phyloP scores from a whole-genome alignment of 176 grass and related monocot genomes.

The Carex littledalei region DNA sequence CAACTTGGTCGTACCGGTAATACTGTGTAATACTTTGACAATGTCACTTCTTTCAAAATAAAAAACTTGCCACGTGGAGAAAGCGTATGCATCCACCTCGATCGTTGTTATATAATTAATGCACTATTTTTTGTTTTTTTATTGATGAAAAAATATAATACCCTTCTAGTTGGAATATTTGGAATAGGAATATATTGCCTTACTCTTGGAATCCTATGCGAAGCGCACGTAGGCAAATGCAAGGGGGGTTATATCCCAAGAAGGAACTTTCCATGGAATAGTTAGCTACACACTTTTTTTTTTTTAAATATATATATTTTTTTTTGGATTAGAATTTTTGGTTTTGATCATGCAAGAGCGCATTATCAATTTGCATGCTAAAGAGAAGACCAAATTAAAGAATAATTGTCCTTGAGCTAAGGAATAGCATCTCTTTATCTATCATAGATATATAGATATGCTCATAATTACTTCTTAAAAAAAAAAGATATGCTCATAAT shows the following conservation, averaged over 20 bases:
- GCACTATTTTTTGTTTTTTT: background rate
- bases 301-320: background rate
- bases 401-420: background rate
- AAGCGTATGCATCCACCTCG: too few species aligned
- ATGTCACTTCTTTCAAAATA: too few species aligned
- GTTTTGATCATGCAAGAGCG: background rate
- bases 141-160: background rate
- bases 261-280: constrained; percentile 7
- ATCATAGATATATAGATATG: background rate
- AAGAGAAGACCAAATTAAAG: constrained; percentile 5
- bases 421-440: constrained; percentile 9
- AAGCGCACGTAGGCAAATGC: background rate
- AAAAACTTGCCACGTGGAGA: too few species aligned
- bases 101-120: background rate
- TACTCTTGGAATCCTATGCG: constrained; percentile 13
- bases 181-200: background rate
- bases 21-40: too few species aligned
- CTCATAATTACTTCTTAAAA: too few species aligned
- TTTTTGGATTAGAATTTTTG: background rate
- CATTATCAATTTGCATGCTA: constrained; percentile 11
- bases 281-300: background rate
- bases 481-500: too few species aligned
- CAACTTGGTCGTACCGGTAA: too few species aligned
- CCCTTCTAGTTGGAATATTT: background rate
- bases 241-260: constrained; percentile 13